Conservation (phyloP, 176 grass and related monocot genomes). For the Rhipidocladum racemiflorum region DNA sequence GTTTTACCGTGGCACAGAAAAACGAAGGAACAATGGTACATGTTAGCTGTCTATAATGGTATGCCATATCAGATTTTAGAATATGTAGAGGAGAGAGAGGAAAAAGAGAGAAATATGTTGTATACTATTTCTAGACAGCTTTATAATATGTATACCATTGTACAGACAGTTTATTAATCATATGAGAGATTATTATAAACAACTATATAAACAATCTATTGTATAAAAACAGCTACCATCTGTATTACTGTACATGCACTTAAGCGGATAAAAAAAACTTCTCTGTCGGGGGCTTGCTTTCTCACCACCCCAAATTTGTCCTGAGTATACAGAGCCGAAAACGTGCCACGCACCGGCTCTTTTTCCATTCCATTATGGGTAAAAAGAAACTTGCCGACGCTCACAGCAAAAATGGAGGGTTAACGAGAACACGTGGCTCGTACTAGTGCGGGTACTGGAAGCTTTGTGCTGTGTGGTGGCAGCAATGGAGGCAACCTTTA, state of each 20-base stretch:
- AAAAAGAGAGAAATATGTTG: no score
- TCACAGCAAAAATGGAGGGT: not conserved
- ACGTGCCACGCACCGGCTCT: not conserved
- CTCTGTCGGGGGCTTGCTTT: not conserved
- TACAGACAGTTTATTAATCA: no score
- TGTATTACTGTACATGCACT: no score
- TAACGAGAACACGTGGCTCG: not conserved
- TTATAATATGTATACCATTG: no score
- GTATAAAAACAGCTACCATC: no score
- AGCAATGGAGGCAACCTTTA: not conserved
- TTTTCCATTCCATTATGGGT: not conserved
- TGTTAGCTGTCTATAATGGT: no score
- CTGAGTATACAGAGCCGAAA: not conserved
- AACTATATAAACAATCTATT: no score
- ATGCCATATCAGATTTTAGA: no score
- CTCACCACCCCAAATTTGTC: not conserved
- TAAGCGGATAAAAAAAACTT: not conserved
- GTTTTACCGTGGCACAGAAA: not conserved
- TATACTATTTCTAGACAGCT: no score
- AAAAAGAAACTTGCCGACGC: not conserved
- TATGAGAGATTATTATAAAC: no score
- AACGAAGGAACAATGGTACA: no score
- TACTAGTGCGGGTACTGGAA: not conserved
- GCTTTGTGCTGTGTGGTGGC: not conserved
- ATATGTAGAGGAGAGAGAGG: no score